phyloP scores from a whole-genome alignment of 768 basidiomycete species.

The Myochromella boudieri region DNA sequence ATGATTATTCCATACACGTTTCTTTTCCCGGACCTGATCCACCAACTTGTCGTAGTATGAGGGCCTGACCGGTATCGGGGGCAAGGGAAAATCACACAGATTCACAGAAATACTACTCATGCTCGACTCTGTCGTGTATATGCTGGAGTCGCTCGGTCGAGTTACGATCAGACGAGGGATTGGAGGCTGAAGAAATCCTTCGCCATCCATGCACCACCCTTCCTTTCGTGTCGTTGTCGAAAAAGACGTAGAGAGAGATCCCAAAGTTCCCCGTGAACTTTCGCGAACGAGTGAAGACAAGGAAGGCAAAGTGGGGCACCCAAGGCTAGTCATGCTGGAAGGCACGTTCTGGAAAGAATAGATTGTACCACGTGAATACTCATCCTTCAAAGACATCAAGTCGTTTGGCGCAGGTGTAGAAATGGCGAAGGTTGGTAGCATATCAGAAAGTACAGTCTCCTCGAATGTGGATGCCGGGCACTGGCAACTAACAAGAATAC shows the following conservation, averaged over 20 bases:
- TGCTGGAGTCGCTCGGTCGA: conserved; percentile 31
- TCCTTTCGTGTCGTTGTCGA: conserved; percentile 13
- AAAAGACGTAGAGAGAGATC: conserved; percentile 14
- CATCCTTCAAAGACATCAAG: conserved; percentile 5
- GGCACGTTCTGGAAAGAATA: conserved; percentile 8
- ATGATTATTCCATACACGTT: conserved; percentile 18
- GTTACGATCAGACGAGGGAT: conserved; percentile 33
- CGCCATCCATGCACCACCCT: conserved; percentile 11
- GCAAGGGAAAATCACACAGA: conserved; percentile 47
- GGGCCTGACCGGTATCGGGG: conserved; percentile 28
- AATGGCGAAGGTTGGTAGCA: conserved; percentile 22
- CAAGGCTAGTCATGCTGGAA: conserved; percentile 6
- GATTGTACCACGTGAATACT: conserved; percentile 3
- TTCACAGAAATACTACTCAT: conserved; percentile 40
- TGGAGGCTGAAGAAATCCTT: conserved; percentile 12
- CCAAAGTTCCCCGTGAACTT: conserved; percentile 14
- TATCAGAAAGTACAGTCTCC: not conserved
- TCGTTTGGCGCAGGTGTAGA: conserved; percentile 19
- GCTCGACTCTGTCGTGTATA: conserved; percentile 31
- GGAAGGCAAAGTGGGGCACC: conserved; percentile 9
- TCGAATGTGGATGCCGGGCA: conserved; percentile 13
- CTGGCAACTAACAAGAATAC: conserved; percentile 37
- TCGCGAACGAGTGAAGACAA: conserved; percentile 17
- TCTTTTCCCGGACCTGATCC: conserved; percentile 15
- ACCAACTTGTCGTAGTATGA: conserved; percentile 18